These are phyloP conservation scores for Puccinia novopanici DNA, from an alignment of 1,284 basidiomycete genomes.

Conservation along the genomic window DNA sequence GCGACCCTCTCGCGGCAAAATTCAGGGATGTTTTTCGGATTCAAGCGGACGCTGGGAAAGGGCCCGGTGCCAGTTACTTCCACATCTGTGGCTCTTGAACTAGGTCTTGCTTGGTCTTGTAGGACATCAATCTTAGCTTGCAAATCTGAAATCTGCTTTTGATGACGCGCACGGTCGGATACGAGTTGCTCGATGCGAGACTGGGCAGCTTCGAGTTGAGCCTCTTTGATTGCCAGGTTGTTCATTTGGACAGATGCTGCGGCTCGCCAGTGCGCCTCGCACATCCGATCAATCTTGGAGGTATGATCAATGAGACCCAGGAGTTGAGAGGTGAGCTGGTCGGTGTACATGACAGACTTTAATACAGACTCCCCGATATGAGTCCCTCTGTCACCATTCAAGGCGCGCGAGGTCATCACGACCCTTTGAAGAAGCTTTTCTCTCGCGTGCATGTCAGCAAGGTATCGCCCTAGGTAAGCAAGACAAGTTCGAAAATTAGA, in stretches of 20 bases:
- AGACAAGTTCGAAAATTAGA: neutral
- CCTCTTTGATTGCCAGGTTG: conserved; percentile 5
- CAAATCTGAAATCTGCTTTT: conserved; percentile 29
- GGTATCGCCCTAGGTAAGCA: conserved; percentile 12
- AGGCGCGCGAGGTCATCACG: conserved; percentile 17
- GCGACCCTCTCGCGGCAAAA: neutral
- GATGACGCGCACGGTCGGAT: conserved; percentile 17
- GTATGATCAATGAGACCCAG: conserved; percentile 3
- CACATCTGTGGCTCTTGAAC: neutral
- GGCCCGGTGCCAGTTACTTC: conserved; percentile 8
- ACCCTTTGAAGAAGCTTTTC: conserved; percentile 38
- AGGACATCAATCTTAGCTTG: conserved; percentile 20
- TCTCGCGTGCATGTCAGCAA: conserved; percentile 16
- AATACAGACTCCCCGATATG: conserved; percentile 27
- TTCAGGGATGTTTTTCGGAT: conserved; percentile 1
- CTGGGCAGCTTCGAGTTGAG: conserved; percentile 18
- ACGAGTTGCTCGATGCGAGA: conserved; percentile 26
- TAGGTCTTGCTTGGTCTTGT: conserved; percentile 25
- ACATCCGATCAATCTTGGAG: conserved; percentile 28
- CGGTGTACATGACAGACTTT: conserved; percentile 27
- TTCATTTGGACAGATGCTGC: conserved; percentile 41
- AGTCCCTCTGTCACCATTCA: conserved; percentile 32
- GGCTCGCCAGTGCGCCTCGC: conserved; percentile 42
- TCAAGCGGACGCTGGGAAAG: neutral
- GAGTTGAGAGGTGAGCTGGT: conserved; percentile 18